Percentiles rank a stretch among this genome's conserved stretches.
phyloP scores from a whole-genome alignment of 306 rosid genomes.

The Prunus mongolica region DNA sequence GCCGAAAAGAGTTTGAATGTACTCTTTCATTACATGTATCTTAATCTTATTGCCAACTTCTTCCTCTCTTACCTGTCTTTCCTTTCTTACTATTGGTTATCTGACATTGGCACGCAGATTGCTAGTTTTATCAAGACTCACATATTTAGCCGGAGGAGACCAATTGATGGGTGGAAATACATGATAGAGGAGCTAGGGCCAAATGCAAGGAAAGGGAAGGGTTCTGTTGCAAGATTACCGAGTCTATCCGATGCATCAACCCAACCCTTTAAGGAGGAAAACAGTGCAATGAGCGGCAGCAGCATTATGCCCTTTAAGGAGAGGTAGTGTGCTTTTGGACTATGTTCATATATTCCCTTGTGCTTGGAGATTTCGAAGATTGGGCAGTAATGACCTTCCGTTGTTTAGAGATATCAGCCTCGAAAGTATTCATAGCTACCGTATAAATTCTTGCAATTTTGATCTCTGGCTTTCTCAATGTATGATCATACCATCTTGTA shows the following conservation, averaged over 20 bases:
- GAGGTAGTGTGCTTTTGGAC: conserved; percentile 32
- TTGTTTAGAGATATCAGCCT: background rate
- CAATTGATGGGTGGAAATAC: conserved; percentile 95
- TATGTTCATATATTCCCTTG: background rate
- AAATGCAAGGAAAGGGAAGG: conserved; percentile 88
- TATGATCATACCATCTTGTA: background rate
- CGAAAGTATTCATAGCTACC: background rate
- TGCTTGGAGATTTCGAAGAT: background rate
- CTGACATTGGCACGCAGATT: conserved; percentile 50
- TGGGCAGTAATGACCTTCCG: background rate
- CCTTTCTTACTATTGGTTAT: background rate
- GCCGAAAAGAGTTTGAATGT: background rate
- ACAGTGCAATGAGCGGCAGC: conserved; percentile 29
- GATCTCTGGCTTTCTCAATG: background rate
- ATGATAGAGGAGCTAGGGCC: conserved; percentile 98
- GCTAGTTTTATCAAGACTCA: conserved; percentile 95
- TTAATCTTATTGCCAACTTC: background rate
- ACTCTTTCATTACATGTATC: background rate
- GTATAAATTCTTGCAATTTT: background rate
- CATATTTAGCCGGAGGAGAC: conserved; percentile 91
- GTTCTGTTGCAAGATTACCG: conserved; percentile 80
- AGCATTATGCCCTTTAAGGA: conserved; percentile 32
- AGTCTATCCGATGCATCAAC: conserved; percentile 83
- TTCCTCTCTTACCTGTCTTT: background rate
- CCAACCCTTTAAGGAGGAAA: conserved; percentile 86